Conservation (phyloP, 192 early-diverging fungal species). For the Piromyces finnis region DNA sequence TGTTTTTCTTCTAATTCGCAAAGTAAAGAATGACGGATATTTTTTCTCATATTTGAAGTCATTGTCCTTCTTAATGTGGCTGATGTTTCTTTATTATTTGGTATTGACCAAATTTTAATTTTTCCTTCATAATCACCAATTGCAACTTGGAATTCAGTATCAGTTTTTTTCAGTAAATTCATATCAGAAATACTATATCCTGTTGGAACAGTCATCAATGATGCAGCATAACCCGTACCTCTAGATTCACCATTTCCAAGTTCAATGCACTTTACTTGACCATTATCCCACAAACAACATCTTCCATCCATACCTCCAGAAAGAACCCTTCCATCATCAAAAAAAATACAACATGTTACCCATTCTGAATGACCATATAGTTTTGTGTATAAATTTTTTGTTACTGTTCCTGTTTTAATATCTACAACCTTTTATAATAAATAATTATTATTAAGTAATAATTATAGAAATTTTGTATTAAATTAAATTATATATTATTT, state of each 20-base stretch:
- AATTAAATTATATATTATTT: no score
- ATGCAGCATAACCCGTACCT: not conserved
- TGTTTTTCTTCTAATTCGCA: not conserved
- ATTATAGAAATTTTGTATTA: no score
- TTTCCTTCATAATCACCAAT: not conserved
- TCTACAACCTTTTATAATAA: not conserved
- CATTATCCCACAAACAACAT: not conserved
- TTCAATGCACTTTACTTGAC: not conserved
- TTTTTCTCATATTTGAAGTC: not conserved
- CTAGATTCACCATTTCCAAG: not conserved
- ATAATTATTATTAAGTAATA: no score
- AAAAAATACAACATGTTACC: not conserved
- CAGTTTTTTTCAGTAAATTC: not conserved
- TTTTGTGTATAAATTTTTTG: not conserved
- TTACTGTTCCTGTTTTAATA: not conserved
- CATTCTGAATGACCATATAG: not conserved
- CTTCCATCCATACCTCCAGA: not conserved
- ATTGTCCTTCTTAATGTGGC: not conserved
- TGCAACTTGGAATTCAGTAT: not conserved
- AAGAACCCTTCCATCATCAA: not conserved
- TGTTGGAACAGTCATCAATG: not conserved
- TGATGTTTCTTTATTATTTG: not conserved
- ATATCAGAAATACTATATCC: not conserved
- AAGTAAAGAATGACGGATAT: not conserved
- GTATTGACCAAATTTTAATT: not conserved